Base-by-base conservation (phyloP, 2,329 filamentous ascomycete species). In the Sporothrix variecibatus region DNA sequence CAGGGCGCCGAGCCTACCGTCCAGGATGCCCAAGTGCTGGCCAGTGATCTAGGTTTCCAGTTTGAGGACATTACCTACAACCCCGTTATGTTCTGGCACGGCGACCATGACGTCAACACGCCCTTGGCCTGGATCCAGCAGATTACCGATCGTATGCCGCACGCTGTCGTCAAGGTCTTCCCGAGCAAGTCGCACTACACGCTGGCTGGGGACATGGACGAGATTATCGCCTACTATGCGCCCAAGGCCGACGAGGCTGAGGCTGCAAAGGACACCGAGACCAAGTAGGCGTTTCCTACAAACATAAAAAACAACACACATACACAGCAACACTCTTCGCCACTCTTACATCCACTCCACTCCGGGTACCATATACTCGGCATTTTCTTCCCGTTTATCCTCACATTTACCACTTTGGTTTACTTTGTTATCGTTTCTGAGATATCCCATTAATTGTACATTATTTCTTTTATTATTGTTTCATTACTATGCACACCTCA, bases 81-180 rank as follows among this genome's bases (percentile, higher is more conserved):
- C 8, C 73, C 75, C 5, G 72, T 83, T 46, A 73, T 76, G 28
- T 79, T 81, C 6, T 83, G 81, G 80, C 81, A 83, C 68, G 82
- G 82, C 1, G 75, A 73, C 1, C 75, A 78, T 23, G 82, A 83
- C 40, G 71, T 31, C 12, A 81, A 83, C 53, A 78, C 79, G 1
- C 82, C 81, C 1, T 78, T 82, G 11, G 73, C 72, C 26, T 79
- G 80, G 78, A 79, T 82, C 4, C 78, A 81, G n/a, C 83, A 81
- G 70, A 80, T 84, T 78, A 81, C 81, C 0, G 77, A 82, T 34
- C 77, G 77, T 15, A 67, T 85, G 40, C 82, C 81, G 2, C 77
- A 83, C 46, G 77, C 78, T 4, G 75, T 75, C 2, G 75, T 84
- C 11, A 75, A 76, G 1, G 82, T 83, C 75, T 82, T 80, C 53